Conservation (phyloP, 2,329 filamentous ascomycete genomes). For the Rachicladosporium sp. region DNA sequence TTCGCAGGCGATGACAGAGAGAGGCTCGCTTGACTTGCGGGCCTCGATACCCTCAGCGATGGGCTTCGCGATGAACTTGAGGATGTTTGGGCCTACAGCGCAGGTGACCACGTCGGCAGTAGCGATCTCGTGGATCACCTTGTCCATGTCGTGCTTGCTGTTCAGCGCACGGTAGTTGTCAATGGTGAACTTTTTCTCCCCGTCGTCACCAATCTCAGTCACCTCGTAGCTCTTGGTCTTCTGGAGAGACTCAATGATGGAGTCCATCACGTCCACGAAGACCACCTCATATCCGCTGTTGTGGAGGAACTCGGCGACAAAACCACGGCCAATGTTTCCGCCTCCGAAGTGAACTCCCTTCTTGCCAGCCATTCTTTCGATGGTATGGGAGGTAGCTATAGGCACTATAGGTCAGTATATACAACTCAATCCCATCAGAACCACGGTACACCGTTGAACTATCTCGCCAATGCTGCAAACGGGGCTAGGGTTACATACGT, state of each 20-base stretch:
- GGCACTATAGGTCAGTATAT: no score
- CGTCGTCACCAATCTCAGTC: constrained; percentile 79
- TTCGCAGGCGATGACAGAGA: constrained; percentile 94
- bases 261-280: constrained; percentile 88
- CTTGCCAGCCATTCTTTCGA: constrained; percentile 24
- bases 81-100: constrained; percentile 89
- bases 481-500: no score
- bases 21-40: constrained; percentile 52
- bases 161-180: constrained; percentile 96
- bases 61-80: constrained; percentile 90
- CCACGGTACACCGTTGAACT: no score
- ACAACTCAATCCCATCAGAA: neutral
- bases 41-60: constrained; percentile 88
- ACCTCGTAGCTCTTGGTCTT: constrained; percentile 68
- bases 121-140: constrained; percentile 73
- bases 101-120: constrained; percentile 88
- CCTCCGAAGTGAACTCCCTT: constrained; percentile 43
- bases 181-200: constrained; percentile 69
- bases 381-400: no score
- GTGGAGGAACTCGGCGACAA: constrained; percentile 84
- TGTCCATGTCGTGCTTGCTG: constrained; percentile 70
- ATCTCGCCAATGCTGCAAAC: no score
- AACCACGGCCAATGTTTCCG: constrained; percentile 48
- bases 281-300: constrained; percentile 91
- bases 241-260: constrained; percentile 69